A percentile compares a stretch with the other conserved stretches of the same genome.
phyloP scores from a whole-genome alignment of 805 yeast genomes.

The Candida dajiaensis region DNA sequence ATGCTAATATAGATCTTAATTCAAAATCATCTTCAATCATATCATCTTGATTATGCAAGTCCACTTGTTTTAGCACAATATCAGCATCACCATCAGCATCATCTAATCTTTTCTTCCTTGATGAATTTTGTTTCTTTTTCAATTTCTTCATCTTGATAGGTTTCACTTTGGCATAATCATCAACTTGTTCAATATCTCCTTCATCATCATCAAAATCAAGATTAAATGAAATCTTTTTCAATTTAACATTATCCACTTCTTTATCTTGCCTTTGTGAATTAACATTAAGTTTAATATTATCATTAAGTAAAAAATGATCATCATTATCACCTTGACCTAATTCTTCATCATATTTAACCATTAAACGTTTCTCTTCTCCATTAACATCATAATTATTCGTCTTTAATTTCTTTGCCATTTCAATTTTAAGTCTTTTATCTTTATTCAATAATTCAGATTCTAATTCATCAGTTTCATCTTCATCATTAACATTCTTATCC shows the following conservation, averaged over 20 bases:
- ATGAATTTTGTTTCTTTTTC: conserved; percentile 13
- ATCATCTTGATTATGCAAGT: conserved; percentile 21
- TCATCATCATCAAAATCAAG: conserved; percentile 13
- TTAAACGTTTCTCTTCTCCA: conserved; percentile 12
- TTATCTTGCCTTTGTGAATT: background rate
- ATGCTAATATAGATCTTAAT: conserved; percentile 21
- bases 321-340: conserved; percentile 3
- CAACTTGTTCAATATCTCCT: conserved; percentile 1
- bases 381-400: conserved; percentile 7
- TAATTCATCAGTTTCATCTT: conserved; percentile 16
- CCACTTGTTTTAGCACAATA: conserved; percentile 21
- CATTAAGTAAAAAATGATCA: conserved; percentile 14
- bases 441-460: conserved; percentile 16
- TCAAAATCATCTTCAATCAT: conserved; percentile 19
- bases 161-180: conserved; percentile 21
- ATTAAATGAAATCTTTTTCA: conserved; percentile 6
- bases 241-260: background rate
- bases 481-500: conserved; percentile 15
- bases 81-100: conserved; percentile 21
- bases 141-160: conserved; percentile 27
- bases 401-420: conserved; percentile 9
- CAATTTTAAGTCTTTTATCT: conserved; percentile 13
- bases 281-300: background rate
- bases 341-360: conserved; percentile 15
- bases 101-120: conserved; percentile 6